These are phyloP conservation scores for Volvox carteri DNA, from an alignment of 163 green algal genomes.

Conservation along the genomic window DNA sequence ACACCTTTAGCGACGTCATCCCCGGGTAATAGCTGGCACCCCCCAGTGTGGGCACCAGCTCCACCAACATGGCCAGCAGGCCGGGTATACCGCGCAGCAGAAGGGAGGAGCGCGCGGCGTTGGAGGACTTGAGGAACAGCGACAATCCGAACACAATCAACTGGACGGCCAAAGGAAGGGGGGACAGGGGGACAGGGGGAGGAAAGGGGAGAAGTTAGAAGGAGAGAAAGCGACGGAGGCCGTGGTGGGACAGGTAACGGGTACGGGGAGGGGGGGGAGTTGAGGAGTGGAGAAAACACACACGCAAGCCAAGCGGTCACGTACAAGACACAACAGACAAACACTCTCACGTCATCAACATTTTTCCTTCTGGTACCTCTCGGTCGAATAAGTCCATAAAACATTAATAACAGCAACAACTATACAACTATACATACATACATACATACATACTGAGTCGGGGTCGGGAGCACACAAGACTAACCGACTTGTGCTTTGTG, in stretches of 20 bases:
- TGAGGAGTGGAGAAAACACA: neutral
- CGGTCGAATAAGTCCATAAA: too few species aligned
- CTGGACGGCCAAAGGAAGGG: conserved; percentile 34
- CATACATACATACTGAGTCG: too few species aligned
- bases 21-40: conserved; percentile 67
- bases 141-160: conserved; percentile 86
- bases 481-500: too few species aligned
- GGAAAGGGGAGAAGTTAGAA: too few species aligned
- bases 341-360: too few species aligned
- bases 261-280: neutral
- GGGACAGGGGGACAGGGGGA: neutral
- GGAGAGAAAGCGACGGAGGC: neutral
- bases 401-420: too few species aligned
- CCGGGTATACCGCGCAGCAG: conserved; percentile 79
- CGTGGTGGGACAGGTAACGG: neutral
- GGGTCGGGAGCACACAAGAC: too few species aligned
- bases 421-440: too few species aligned
- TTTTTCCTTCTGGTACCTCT: too few species aligned
- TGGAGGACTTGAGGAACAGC: conserved; percentile 87
- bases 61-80: conserved; percentile 74
- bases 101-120: conserved; percentile 83
- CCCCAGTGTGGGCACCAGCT: conserved; percentile 56
- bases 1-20: conserved; percentile 29
- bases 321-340: too few species aligned
- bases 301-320: too few species aligned